Percentiles rank a stretch among this genome's conserved stretches.
phyloP scores from a whole-genome alignment of 2,329 filamentous ascomycete genomes.

The Didymella glomerata region DNA sequence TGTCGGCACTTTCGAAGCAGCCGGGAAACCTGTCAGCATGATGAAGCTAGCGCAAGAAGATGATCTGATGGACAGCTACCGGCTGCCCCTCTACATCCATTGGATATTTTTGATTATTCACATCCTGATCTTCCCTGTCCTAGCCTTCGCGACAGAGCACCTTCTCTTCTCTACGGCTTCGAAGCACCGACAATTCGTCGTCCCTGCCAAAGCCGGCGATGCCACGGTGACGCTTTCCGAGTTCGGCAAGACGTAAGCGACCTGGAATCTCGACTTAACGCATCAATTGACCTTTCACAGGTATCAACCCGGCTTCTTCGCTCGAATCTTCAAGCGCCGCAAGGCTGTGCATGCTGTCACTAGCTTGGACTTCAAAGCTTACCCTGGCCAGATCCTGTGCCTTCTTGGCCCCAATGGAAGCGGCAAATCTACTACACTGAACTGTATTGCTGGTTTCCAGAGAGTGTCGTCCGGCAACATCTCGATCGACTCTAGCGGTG shows the following conservation, averaged over 20 bases:
- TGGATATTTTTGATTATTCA: constrained; percentile 35
- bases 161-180: constrained; percentile 34
- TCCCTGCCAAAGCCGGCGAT: constrained; percentile 11
- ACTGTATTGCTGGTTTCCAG: constrained; percentile 35
- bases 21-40: constrained; percentile 26
- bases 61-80: constrained; percentile 10
- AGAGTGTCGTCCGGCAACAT: constrained; percentile 36
- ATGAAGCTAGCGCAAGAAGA: constrained; percentile 14
- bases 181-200: constrained; percentile 45
- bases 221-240: constrained; percentile 53
- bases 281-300: constrained; percentile 10
- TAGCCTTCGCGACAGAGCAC: constrained; percentile 35
- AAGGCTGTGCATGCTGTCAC: constrained; percentile 34
- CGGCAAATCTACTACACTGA: constrained; percentile 39
- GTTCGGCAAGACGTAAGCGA: constrained; percentile 34
- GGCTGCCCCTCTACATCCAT: constrained; percentile 33
- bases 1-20: constrained; percentile 30
- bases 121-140: constrained; percentile 31
- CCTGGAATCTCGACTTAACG: neutral
- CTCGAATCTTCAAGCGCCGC: constrained; percentile 29
- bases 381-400: constrained; percentile 37
- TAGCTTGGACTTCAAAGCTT: constrained; percentile 32
- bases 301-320: constrained; percentile 29
- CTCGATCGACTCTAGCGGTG: constrained; percentile 33
- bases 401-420: constrained; percentile 40